These are phyloP conservation scores for Cladosporium velox DNA, from an alignment of 2,329 filamentous ascomycete genomes.

Conservation along the genomic window DNA sequence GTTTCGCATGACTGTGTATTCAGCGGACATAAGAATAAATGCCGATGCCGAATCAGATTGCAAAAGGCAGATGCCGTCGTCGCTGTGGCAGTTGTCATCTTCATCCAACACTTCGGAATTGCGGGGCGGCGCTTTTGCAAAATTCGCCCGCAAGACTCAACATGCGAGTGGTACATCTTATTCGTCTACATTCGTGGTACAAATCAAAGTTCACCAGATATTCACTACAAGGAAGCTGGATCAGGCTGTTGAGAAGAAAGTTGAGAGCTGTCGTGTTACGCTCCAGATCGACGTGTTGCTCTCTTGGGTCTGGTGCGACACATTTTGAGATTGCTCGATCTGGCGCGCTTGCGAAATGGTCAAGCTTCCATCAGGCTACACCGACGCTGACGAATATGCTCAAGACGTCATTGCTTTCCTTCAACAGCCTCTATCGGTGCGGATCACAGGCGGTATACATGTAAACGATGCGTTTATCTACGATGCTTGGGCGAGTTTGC, in stretches of 20 bases:
- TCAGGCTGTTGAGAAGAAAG: neutral
- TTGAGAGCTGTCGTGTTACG: neutral
- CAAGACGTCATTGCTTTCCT: slow-evolving; percentile 20
- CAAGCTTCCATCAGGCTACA: slow-evolving; percentile 17
- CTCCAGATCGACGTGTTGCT: neutral
- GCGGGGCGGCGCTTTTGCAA: too few relatives aligned
- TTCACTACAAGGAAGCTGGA: neutral
- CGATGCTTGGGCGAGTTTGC: slow-evolving; percentile 22
- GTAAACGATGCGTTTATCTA: slow-evolving; percentile 25
- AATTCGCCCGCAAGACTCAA: too few relatives aligned
- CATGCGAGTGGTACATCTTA: too few relatives aligned
- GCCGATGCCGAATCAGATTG: neutral
- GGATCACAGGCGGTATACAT: slow-evolving; percentile 25
- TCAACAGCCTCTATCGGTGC: slow-evolving; percentile 22
- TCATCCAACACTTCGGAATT: too few relatives aligned
- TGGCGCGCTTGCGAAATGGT: slow-evolving; percentile 8
- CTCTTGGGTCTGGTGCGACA: neutral
- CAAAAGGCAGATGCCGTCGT: too few relatives aligned
- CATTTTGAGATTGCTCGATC: neutral
- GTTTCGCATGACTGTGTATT: neutral
- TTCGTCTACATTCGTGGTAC: too few relatives aligned
- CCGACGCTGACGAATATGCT: slow-evolving; percentile 15
- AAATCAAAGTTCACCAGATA: too few relatives aligned
- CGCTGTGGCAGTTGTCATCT: too few relatives aligned
- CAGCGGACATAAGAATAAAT: neutral